Base-by-base conservation (phyloP, 495 filamentous ascomycete genomes). In the Pseudevernia furfuracea region DNA sequence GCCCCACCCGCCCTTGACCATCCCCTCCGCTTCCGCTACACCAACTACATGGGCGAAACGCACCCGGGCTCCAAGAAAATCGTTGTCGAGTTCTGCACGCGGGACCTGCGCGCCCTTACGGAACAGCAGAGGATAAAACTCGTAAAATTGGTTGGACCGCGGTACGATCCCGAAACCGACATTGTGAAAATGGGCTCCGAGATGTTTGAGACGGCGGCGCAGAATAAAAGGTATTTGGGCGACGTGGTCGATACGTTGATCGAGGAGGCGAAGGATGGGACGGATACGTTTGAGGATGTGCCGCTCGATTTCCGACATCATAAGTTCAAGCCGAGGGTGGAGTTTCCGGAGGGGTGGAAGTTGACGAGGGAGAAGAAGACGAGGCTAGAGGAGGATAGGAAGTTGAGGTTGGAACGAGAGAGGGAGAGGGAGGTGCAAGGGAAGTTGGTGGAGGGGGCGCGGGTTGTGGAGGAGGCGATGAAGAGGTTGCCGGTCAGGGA, bases 11-110 rank as follows among this genome's bases (percentile, higher is more conserved):
- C 84, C 56, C 73, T 76, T 56, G 79, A 86, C 57, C 80, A 88
- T 67, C 78, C 83, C 10, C 83, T 98, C 59, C 87, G 94, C 66
- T 98, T 97, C 82, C 87, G 94, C 70, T 96, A 96, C 77, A 97
- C 95, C n/a, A 89, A 86, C 56, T 97, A 97, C 75, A 85, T 97
- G 82, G 95, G 95, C 66, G 94, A 98, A 75, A 74, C 85, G 60
- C 95, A 97, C 75, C 92, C 95, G 0, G 91, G 92, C 17, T 88
- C 91, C 73, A 83, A 85, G 60, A 98, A 98, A 78, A 91, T 98
- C 36, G 92, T 97, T 9, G 83, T 97, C 36, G 91, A 96, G 73
- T 94, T 97, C 70, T 82, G 78, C 66, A 85, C 89, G 19, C 67
- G 70, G 48, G 92, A 96, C 74, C 73, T 93, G 60, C 69, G 37